phyloP scores from a whole-genome alignment of 331 rosid genomes.

The Pyracantha coccinea region DNA sequence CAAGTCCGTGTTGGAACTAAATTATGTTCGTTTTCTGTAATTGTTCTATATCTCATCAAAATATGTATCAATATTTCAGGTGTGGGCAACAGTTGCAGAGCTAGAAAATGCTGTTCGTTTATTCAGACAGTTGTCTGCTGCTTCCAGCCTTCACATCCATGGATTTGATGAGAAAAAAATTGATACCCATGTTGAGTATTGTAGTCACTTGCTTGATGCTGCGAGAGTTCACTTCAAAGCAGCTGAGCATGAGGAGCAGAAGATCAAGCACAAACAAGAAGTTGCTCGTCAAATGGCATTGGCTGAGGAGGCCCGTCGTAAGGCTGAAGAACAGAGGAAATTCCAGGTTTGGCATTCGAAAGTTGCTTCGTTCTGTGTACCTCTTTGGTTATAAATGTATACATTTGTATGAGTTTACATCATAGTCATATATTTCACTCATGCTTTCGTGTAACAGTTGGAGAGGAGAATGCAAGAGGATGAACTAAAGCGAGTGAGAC shows the following conservation, averaged over 20 bases:
- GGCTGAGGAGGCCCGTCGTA: slow-evolving; percentile 96
- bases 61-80: slow-evolving; percentile 37
- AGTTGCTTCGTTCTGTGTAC: slow-evolving; percentile 13
- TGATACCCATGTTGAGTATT: slow-evolving; percentile 95
- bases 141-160: slow-evolving; percentile 94
- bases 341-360: slow-evolving; percentile 52
- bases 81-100: slow-evolving; percentile 81
- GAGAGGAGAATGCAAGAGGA: slow-evolving; percentile 98
- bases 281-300: slow-evolving; percentile 86
- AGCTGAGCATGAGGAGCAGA: slow-evolving; percentile 96
- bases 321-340: slow-evolving; percentile 96
- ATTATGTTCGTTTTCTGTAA: too few species aligned
- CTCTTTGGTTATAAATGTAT: neutral
- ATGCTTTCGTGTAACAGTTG: slow-evolving; percentile 45
- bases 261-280: slow-evolving; percentile 84
- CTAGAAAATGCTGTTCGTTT: slow-evolving; percentile 98
- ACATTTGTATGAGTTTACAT: neutral
- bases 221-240: slow-evolving; percentile 87
- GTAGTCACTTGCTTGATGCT: slow-evolving; percentile 83
- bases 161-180: slow-evolving; percentile 99
- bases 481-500: slow-evolving; percentile 81
- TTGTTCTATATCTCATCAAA: neutral
- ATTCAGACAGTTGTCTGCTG: slow-evolving; percentile 96
- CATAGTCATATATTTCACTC: neutral
- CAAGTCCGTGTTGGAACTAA: too few species aligned